phyloP scores from a whole-genome alignment of 2,329 filamentous ascomycete genomes.

The Aspergillus ochraceus region DNA sequence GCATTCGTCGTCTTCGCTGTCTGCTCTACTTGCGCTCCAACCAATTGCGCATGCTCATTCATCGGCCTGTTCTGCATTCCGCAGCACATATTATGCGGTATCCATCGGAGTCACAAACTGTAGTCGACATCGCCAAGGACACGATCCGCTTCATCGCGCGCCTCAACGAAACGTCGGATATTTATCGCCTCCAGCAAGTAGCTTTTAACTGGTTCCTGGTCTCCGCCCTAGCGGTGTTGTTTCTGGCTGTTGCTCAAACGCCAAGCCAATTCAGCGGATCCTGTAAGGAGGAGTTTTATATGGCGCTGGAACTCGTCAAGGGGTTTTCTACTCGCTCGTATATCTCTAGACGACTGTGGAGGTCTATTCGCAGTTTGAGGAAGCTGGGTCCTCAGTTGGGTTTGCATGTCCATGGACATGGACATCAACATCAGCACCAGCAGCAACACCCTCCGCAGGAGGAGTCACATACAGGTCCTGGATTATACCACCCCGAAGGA shows the following conservation, averaged over 20 bases:
- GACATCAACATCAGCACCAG: constrained; percentile 12
- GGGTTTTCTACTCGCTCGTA: constrained; percentile 61
- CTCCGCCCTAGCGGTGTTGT: constrained; percentile 61
- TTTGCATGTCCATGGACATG: constrained; percentile 36
- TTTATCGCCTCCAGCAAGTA: constrained; percentile 62
- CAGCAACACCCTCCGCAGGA: neutral
- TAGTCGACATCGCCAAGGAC: constrained; percentile 64
- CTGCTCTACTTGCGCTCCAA: constrained; percentile 86
- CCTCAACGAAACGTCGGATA: constrained; percentile 60
- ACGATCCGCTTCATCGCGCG: constrained; percentile 61
- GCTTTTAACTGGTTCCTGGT: constrained; percentile 67
- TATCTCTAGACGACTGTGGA: constrained; percentile 63
- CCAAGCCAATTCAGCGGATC: constrained; percentile 58
- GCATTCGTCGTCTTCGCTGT: constrained; percentile 71
- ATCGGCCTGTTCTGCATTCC: constrained; percentile 79
- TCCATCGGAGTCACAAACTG: constrained; percentile 67
- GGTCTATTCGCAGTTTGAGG: constrained; percentile 60
- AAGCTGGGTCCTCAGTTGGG: constrained; percentile 62
- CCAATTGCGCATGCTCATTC: constrained; percentile 84
- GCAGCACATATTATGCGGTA: constrained; percentile 74
- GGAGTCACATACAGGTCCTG: neutral
- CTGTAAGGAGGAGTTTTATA: constrained; percentile 65
- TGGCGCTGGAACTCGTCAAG: constrained; percentile 63
- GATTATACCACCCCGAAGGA: neutral
- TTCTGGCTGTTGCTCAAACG: constrained; percentile 63